Evolutionary conservation across 2,329 filamentous ascomycete genomes (phyloP).

Genomic region (Saccharata proteae): DNA sequence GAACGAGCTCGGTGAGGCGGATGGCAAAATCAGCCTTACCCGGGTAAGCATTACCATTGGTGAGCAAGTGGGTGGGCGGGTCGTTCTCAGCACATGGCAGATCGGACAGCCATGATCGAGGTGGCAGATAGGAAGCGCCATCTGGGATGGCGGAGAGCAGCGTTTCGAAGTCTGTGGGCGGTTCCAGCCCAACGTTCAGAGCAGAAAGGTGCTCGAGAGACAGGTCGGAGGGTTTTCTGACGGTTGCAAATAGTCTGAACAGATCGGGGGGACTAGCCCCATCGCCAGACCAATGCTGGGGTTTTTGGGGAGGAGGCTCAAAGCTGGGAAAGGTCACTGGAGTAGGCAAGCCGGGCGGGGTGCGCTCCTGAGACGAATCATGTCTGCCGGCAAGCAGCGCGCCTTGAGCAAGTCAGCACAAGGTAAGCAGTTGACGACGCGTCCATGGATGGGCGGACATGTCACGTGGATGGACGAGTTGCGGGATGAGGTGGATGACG

Average conservation of each 20-base stretch:
- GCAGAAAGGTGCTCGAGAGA: conserved; percentile 25
- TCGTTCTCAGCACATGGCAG: conserved; percentile 17
- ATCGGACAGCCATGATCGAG: conserved; percentile 21
- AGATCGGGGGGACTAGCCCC: conserved; percentile 11
- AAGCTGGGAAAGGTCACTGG: conserved; percentile 41
- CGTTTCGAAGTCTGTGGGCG: conserved; percentile 26
- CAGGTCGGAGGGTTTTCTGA: conserved; percentile 31
- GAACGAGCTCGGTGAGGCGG: conserved; percentile 38
- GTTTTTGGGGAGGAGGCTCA: conserved; percentile 20
- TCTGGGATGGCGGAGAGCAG: conserved; percentile 23
- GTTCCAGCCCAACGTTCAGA: conserved; percentile 30
- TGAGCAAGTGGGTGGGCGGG: conserved; percentile 22
- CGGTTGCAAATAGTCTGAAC: conserved; percentile 25
- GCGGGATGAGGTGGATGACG: conserved; percentile 3
- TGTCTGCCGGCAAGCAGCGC: conserved; percentile 26
- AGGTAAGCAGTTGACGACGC: too few species aligned
- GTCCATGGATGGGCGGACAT: too few species aligned
- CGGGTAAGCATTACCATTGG: conserved; percentile 38
- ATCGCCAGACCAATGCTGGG: conserved; percentile 22
- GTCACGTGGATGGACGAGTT: conserved; percentile 6
- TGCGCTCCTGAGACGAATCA: conserved; percentile 28
- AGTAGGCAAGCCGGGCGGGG: conserved; percentile 37
- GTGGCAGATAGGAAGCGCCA: conserved; percentile 26
- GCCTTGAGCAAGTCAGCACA: conserved; percentile 13
- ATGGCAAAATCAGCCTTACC: conserved; percentile 36